Evolutionary conservation across 371 early-diverging fungal species (phyloP).

Genomic region (Syncephalastrum contaminatum): DNA sequence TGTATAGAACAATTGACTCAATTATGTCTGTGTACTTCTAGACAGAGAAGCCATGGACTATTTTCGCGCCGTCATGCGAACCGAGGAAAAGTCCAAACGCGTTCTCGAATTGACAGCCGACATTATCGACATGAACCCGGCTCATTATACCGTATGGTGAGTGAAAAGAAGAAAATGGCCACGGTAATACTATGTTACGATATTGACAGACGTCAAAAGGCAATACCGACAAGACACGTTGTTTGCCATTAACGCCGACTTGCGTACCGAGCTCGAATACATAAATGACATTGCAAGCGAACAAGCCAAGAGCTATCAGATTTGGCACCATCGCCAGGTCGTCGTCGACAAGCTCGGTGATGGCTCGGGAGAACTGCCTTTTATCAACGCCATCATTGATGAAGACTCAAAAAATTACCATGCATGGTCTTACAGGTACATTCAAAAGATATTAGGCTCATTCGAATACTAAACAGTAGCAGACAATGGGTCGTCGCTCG

Average conservation of each 20-base stretch:
- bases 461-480: conserved; percentile 2
- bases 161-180: background rate
- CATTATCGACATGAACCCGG: conserved; percentile 84
- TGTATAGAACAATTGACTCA: background rate
- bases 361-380: conserved; percentile 59
- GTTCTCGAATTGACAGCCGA: conserved; percentile 78
- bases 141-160: conserved; percentile 96
- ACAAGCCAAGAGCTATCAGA: conserved; percentile 92
- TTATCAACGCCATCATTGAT: conserved; percentile 67
- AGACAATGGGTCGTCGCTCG: conserved; percentile 88
- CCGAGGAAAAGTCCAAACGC: conserved; percentile 75
- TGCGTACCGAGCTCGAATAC: conserved; percentile 75
- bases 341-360: conserved; percentile 67
- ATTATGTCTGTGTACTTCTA: conserved; percentile 16
- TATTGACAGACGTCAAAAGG: conserved; percentile 43
- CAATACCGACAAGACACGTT: conserved; percentile 83
- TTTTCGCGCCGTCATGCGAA: conserved; percentile 77
- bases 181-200: background rate
- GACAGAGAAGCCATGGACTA: conserved; percentile 85
- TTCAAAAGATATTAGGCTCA: no score
- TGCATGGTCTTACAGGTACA: conserved; percentile 87
- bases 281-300: conserved; percentile 66
- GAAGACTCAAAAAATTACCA: conserved; percentile 97
- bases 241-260: conserved; percentile 58
- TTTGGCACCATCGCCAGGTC: conserved; percentile 93